Conservation (phyloP, 345 rosid species). For the Eucalyptus cloeziana region DNA sequence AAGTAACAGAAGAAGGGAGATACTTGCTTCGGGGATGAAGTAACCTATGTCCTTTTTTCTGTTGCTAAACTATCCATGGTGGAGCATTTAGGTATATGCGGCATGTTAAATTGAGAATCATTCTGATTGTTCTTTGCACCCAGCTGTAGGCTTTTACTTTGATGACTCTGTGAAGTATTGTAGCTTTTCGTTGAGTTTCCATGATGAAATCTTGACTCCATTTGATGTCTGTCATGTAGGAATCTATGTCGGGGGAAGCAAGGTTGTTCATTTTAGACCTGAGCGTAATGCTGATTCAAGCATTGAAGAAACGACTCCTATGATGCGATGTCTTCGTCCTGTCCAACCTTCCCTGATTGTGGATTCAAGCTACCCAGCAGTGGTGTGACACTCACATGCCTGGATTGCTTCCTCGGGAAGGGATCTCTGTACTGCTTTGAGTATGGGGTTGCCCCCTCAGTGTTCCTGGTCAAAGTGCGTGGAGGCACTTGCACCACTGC, state of each 20-base stretch:
- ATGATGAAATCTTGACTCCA: not conserved
- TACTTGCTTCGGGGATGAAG: not conserved
- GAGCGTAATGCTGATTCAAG: conserved; percentile 28
- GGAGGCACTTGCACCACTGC: conserved; percentile 97
- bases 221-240: conserved; percentile 21
- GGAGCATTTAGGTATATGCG: not conserved
- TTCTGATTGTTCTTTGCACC: not conserved
- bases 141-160: not conserved
- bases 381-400: conserved; percentile 81
- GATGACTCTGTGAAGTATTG: not conserved
- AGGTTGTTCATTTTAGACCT: conserved; percentile 94
- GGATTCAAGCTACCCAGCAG: conserved; percentile 76
- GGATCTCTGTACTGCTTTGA: conserved; percentile 77
- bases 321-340: conserved; percentile 38
- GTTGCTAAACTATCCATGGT: not conserved
- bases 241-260: conserved; percentile 94
- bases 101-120: not conserved
- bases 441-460: conserved; percentile 55
- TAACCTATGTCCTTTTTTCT: not conserved
- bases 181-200: not conserved
- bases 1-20: not conserved
- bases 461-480: conserved; percentile 66
- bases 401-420: conserved; percentile 76
- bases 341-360: conserved; percentile 73
- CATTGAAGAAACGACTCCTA: conserved; percentile 12